Evolutionary conservation across 106 monocot species (phyloP).

Genomic region (Dendrobium officinale): DNA sequence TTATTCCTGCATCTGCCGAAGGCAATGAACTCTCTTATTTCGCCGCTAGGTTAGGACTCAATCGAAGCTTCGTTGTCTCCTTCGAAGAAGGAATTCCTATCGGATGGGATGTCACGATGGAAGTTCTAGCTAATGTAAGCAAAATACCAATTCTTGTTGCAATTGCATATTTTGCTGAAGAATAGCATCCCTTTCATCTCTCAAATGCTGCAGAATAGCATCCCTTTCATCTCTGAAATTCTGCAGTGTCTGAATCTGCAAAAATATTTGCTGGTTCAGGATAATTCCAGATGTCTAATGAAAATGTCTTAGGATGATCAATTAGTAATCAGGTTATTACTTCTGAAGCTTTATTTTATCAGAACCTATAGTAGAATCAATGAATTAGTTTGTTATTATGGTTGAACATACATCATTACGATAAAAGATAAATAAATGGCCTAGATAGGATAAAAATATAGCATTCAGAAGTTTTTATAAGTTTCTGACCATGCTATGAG

Average conservation of each 20-base stretch:
- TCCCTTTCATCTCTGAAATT: slow-evolving; percentile 62
- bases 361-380: background rate
- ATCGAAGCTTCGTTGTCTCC: too few species aligned
- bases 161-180: slow-evolving; percentile 52
- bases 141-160: slow-evolving; percentile 42
- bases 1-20: too few species aligned
- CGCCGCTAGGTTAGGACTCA: too few species aligned
- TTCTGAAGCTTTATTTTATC: background rate
- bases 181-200: slow-evolving; percentile 43
- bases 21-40: too few species aligned
- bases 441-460: background rate
- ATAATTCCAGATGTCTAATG: background rate
- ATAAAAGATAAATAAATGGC: background rate
- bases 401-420: background rate
- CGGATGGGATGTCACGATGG: too few species aligned
- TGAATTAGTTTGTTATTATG: background rate
- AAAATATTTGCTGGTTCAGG: background rate
- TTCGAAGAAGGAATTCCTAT: too few species aligned
- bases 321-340: background rate
- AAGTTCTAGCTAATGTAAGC: background rate
- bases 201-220: slow-evolving; percentile 13
- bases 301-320: background rate
- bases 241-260: slow-evolving; percentile 44
- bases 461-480: too few species aligned
- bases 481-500: too few species aligned